Conservation (phyloP, 495 filamentous ascomycete species). For the Filosporella fistucella region DNA sequence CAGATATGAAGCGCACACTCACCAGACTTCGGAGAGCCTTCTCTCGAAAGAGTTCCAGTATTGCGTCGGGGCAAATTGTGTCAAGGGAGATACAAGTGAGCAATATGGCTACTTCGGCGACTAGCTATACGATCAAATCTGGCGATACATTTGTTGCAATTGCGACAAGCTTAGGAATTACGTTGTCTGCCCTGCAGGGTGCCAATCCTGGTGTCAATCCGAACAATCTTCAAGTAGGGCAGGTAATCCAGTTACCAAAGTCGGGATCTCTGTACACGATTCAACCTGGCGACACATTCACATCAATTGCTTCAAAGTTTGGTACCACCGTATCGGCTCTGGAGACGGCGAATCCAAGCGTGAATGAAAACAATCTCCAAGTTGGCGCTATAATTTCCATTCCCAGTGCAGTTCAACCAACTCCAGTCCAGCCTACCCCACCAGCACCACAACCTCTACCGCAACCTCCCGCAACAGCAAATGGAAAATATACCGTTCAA, state of each 20-base stretch:
- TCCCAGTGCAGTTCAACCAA: neutral
- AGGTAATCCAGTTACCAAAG: no score
- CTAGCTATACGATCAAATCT: neutral
- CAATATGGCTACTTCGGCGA: no score
- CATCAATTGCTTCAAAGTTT: neutral
- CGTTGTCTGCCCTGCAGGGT: neutral
- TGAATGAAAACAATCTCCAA: neutral
- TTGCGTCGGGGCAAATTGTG: no score
- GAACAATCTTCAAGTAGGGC: neutral
- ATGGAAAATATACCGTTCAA: slow-evolving; percentile 1
- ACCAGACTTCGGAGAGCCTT: no score
- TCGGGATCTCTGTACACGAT: neutral
- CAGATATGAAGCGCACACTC: no score
- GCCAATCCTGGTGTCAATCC: neutral
- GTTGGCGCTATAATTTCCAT: neutral
- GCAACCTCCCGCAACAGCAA: neutral
- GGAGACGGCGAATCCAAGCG: neutral
- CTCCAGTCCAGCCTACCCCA: neutral
- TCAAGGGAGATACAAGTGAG: no score
- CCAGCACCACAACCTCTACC: neutral
- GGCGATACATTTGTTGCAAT: neutral
- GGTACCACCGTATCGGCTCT: neutral
- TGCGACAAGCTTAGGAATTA: neutral
- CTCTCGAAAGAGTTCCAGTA: no score
- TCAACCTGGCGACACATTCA: neutral